These are phyloP conservation scores for Podaxis sp. DNA, from an alignment of 768 basidiomycete species.

Conservation along the genomic window DNA sequence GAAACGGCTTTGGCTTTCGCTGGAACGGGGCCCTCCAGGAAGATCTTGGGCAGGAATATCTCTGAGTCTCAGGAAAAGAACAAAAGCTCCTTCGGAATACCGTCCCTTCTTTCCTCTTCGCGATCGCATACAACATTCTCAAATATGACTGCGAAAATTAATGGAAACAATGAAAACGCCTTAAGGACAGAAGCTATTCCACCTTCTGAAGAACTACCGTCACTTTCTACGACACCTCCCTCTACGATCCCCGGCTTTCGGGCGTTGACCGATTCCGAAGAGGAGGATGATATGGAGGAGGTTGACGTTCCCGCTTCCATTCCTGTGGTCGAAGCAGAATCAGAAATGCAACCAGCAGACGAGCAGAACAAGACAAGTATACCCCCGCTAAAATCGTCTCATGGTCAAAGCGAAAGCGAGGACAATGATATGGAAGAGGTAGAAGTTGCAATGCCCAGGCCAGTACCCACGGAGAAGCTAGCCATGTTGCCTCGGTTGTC, in stretches of 20 bases:
- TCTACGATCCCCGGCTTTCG: not conserved
- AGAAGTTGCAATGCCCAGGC: not conserved
- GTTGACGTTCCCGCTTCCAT: constrained; percentile 15
- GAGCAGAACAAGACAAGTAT: not conserved
- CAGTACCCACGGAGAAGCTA: not conserved
- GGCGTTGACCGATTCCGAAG: constrained; percentile 15
- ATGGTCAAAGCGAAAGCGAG: not conserved
- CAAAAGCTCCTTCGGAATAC: constrained; percentile 22
- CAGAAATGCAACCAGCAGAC: not conserved
- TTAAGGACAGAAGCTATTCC: not conserved
- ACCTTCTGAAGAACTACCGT: not conserved
- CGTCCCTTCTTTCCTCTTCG: constrained; percentile 22
- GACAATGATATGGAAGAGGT: constrained; percentile 43
- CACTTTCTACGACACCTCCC: not conserved
- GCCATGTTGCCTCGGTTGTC: not conserved
- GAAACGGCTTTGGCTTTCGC: constrained; percentile 67
- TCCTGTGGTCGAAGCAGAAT: not conserved
- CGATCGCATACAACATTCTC: not conserved
- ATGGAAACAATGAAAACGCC: not conserved
- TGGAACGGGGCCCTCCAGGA: constrained; percentile 41
- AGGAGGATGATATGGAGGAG: constrained; percentile 33
- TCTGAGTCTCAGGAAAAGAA: not conserved
- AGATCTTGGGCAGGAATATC: not conserved
- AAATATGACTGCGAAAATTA: not conserved
- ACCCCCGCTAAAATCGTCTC: not conserved